These are phyloP conservation scores for Fusarium praegraminearum DNA, from an alignment of 2,329 filamentous ascomycete species.

Conservation along the genomic window DNA sequence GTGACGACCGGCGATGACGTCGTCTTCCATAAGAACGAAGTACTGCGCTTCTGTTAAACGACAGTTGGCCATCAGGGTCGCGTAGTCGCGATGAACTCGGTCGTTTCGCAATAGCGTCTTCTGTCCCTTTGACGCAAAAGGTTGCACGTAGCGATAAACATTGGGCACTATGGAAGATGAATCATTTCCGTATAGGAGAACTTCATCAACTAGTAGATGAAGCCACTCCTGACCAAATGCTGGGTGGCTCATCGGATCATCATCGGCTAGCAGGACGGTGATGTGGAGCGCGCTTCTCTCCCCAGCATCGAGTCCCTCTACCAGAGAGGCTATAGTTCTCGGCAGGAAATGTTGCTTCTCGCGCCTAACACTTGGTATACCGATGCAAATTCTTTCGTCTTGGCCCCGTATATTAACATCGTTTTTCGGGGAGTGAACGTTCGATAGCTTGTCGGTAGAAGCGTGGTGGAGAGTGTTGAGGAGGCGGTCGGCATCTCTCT, in stretches of 20 bases:
- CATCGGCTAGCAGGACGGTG: slow-evolving; percentile 49
- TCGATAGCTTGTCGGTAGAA: background rate
- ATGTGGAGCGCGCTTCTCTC: slow-evolving; percentile 48
- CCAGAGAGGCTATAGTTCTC: slow-evolving; percentile 47
- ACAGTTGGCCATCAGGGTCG: slow-evolving; percentile 45
- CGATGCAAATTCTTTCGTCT: slow-evolving; percentile 39
- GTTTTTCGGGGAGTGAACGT: background rate
- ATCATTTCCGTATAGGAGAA: slow-evolving; percentile 45
- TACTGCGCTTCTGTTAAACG: slow-evolving; percentile 41
- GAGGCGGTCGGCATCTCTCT: slow-evolving; percentile 42
- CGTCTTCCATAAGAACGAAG: slow-evolving; percentile 51
- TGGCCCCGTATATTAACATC: accelerated
- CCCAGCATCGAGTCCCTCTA: slow-evolving; percentile 45
- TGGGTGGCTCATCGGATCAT: slow-evolving; percentile 42
- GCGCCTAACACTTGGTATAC: slow-evolving; percentile 48
- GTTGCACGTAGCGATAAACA: background rate
- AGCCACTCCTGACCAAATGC: slow-evolving; percentile 50
- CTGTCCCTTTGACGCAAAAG: accelerated
- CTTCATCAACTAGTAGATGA: slow-evolving; percentile 45
- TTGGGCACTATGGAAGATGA: accelerated
- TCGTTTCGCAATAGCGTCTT: slow-evolving; percentile 29
- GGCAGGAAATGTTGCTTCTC: slow-evolving; percentile 45
- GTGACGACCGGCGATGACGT: slow-evolving; percentile 49
- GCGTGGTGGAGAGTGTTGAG: slow-evolving; percentile 20
- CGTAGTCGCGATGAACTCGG: slow-evolving; percentile 48